Conservation (phyloP, 2,329 filamentous ascomycete species). For the Colletotrichum graminicola region DNA sequence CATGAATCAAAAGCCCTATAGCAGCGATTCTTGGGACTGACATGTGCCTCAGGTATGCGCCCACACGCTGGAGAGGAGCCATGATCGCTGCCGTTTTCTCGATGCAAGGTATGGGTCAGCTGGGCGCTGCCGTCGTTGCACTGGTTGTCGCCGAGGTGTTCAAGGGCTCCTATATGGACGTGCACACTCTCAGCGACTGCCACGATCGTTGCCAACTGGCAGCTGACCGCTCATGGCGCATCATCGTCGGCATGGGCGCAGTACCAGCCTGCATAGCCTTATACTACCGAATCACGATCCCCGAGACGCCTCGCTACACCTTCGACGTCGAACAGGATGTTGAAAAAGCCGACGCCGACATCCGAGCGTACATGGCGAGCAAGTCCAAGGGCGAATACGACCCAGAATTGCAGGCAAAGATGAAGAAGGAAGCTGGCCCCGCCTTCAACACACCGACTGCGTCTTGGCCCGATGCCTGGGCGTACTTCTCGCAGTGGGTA, state of each 20-base stretch:
- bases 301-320: constrained; percentile 86
- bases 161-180: constrained; percentile 60
- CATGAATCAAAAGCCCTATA: not conserved
- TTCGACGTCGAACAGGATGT: constrained; percentile 84
- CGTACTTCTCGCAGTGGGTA: constrained; percentile 77
- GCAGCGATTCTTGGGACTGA: not conserved
- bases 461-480: constrained; percentile 75
- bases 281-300: constrained; percentile 89
- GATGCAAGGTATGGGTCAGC: constrained; percentile 87
- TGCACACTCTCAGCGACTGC: constrained; percentile 61
- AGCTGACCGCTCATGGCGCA: constrained; percentile 85
- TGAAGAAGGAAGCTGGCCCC: constrained; percentile 64
- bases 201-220: constrained; percentile 73
- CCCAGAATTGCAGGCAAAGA: constrained; percentile 61
- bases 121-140: constrained; percentile 77
- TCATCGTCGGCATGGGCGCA: constrained; percentile 83
- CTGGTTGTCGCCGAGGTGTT: constrained; percentile 77
- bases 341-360: constrained; percentile 80
- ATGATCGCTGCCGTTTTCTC: constrained; percentile 89
- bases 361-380: constrained; percentile 69
- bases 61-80: constrained; percentile 82
- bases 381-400: constrained; percentile 62
- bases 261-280: constrained; percentile 82
- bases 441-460: constrained; percentile 75
- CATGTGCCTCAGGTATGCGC: constrained; percentile 72